Evolutionary conservation across 768 basidiomycete genomes (phyloP), one percentile per base, ranked within the genome.

Genomic region (Leccinellum rugosiceps): DNA sequence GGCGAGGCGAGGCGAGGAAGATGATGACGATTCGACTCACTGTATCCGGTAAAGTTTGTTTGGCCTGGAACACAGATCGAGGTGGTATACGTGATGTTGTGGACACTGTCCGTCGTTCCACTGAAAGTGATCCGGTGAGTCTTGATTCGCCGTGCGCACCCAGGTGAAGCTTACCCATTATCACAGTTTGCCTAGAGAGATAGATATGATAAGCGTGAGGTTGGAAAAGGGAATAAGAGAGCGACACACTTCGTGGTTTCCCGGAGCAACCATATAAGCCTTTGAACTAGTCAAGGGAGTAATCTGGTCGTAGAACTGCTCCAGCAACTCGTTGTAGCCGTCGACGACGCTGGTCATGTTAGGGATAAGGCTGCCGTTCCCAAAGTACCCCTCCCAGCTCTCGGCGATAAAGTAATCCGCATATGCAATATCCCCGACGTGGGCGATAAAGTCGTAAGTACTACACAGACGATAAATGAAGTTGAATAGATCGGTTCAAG

Each of bases 341-440:
- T 70, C 57, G 6, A 64, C 14, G 14, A 66, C 56, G 38, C 66
- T 66, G 8, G 68, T 70, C 58, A 53, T 50, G 30, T 69, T 69
- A 0, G 62, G 64, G 35, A 69, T 60, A 2, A 68, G 59, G 45
- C 62, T 70, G 32, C 64, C 11, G 21, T 64, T 70, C 5, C 68
- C 68, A 44, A 69, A 69, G 55, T 69, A 70, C 26, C 68, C 68
- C 47, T 69, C 11, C 68, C 68, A 69, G n/a, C 68, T 69, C 41
- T 69, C 68, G 14, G 59, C 62, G 45, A 69, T 66, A 23, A 69
- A 68, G 56, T 70, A 70, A 52, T 70, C 68, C 6, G 68, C 35
- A 26, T 68, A 69, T 9, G 68, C 66, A 9, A 70, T 59, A 48
- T 63, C 68, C 5, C 68, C 68, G 10, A 49, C 60, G 26, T 69